phyloP scores from a whole-genome alignment of 2,329 filamentous ascomycete species.

The Aspergillus neoniger region DNA sequence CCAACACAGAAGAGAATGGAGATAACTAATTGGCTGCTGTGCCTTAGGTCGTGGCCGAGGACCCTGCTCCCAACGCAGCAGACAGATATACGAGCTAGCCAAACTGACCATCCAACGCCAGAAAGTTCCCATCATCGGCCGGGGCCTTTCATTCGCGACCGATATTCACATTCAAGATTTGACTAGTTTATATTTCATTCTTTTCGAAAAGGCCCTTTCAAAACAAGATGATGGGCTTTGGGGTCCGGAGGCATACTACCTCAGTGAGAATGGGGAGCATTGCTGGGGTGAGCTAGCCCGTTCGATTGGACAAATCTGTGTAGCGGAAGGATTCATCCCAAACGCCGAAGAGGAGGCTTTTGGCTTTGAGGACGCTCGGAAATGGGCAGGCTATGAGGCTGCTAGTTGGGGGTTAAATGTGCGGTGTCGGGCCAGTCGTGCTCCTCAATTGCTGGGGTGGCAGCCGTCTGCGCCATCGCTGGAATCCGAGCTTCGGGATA shows the following conservation, averaged over 20 bases:
- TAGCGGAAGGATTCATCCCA: neutral
- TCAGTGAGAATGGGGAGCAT: slow-evolving; percentile 13
- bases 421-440: slow-evolving; percentile 9
- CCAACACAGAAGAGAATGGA: no score
- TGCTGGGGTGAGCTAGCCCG: slow-evolving; percentile 11
- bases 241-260: slow-evolving; percentile 12
- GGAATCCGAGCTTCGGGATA: slow-evolving; percentile 5
- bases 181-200: slow-evolving; percentile 3
- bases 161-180: slow-evolving; percentile 16
- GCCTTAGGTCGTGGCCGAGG: slow-evolving; percentile 12
- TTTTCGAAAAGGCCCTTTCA: slow-evolving; percentile 8
- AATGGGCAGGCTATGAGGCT: slow-evolving; percentile 14
- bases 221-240: neutral
- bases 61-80: slow-evolving; percentile 15
- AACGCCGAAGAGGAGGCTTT: neutral
- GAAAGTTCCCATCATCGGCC: slow-evolving; percentile 14
- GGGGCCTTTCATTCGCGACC: slow-evolving; percentile 5
- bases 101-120: slow-evolving; percentile 4
- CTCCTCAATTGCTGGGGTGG: slow-evolving; percentile 9
- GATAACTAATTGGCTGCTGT: no score
- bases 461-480: neutral
- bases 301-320: slow-evolving; percentile 3
- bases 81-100: slow-evolving; percentile 18
- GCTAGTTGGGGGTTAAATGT: slow-evolving; percentile 18
- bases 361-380: slow-evolving; percentile 1